Conservation (phyloP, 2,329 filamentous ascomycete genomes). For the Xylariaceae sp. region DNA sequence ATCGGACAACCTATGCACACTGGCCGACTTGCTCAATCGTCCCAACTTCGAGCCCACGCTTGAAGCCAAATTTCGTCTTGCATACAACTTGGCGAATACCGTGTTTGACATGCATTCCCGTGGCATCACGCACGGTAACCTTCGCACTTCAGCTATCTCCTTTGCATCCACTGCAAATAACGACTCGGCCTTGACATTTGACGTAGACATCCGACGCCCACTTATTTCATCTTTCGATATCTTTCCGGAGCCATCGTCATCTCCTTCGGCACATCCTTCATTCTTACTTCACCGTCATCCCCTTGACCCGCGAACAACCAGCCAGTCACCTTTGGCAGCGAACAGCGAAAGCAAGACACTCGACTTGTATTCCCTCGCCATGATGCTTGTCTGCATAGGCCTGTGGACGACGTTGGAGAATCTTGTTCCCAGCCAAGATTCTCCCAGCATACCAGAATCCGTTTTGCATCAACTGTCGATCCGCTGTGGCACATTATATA, state of each 20-base stretch:
- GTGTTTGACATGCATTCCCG: conserved; percentile 70
- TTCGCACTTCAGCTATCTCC: conserved; percentile 63
- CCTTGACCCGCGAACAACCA: conserved; percentile 52
- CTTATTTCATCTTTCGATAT: conserved; percentile 71
- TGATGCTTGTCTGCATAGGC: conserved; percentile 70
- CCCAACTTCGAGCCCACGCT: conserved; percentile 60
- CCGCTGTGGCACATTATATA: conserved; percentile 70
- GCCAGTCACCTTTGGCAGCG: conserved; percentile 44
- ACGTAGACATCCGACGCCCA: conserved; percentile 63
- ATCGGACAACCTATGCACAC: conserved; percentile 48
- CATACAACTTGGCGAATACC: conserved; percentile 67
- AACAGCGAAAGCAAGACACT: conserved; percentile 54
- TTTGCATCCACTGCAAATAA: conserved; percentile 52
- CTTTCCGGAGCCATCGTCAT: conserved; percentile 51
- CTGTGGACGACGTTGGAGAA: conserved; percentile 66
- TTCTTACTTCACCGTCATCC: conserved; percentile 62
- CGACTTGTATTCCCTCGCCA: conserved; percentile 70
- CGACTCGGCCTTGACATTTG: conserved; percentile 37
- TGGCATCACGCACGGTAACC: conserved; percentile 66
- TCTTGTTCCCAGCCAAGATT: conserved; percentile 42
- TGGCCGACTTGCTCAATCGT: conserved; percentile 50
- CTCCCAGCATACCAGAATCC: conserved; percentile 55
- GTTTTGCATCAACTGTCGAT: conserved; percentile 60
- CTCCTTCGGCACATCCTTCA: conserved; percentile 26
- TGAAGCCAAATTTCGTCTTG: conserved; percentile 72